These are phyloP conservation scores for Asclepias syriaca DNA, from an alignment of 257 asterid species.

Conservation along the genomic window DNA sequence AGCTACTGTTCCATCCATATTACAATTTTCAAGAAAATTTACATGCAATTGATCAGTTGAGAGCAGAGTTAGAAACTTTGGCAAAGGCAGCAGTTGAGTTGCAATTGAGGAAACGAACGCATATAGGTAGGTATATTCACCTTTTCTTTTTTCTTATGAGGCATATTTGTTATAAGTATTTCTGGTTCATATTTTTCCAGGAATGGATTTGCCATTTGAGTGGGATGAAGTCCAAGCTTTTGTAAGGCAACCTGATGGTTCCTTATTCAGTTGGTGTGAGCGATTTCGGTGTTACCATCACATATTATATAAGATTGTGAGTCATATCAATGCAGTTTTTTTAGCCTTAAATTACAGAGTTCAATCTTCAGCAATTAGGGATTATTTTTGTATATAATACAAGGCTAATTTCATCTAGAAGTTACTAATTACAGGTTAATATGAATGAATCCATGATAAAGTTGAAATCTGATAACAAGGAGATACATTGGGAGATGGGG, in stretches of 20 bases:
- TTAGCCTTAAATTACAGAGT: background rate
- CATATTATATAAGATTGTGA: slow-evolving; percentile 66
- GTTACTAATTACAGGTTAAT: slow-evolving; percentile 50
- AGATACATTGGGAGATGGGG: slow-evolving; percentile 58
- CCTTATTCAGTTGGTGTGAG: slow-evolving; percentile 96
- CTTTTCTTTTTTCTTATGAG: too few species aligned
- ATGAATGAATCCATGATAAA: slow-evolving; percentile 29
- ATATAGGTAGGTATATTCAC: slow-evolving; percentile 63
- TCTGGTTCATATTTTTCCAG: slow-evolving; percentile 35
- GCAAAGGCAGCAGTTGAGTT: slow-evolving; percentile 83
- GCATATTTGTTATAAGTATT: background rate
- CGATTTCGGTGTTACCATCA: slow-evolving; percentile 71
- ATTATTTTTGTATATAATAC: background rate
- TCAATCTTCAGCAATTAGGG: background rate
- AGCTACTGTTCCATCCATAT: background rate
- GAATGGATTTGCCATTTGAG: slow-evolving; percentile 82
- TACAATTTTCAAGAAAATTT: too few species aligned
- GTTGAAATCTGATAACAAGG: slow-evolving; percentile 38
- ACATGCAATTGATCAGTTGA: slow-evolving; percentile 41
- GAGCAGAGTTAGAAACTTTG: slow-evolving; percentile 58
- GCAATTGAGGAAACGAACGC: slow-evolving; percentile 70
- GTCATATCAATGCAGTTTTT: slow-evolving; percentile 22
- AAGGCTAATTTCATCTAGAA: background rate
- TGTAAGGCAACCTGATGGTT: slow-evolving; percentile 83
- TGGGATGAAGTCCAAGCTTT: slow-evolving; percentile 88